Percentiles rank a stretch among this genome's conserved stretches.
These are phyloP conservation scores for Capsicum pubescens DNA, from an alignment of 257 asterid species.

Conservation along the genomic window DNA sequence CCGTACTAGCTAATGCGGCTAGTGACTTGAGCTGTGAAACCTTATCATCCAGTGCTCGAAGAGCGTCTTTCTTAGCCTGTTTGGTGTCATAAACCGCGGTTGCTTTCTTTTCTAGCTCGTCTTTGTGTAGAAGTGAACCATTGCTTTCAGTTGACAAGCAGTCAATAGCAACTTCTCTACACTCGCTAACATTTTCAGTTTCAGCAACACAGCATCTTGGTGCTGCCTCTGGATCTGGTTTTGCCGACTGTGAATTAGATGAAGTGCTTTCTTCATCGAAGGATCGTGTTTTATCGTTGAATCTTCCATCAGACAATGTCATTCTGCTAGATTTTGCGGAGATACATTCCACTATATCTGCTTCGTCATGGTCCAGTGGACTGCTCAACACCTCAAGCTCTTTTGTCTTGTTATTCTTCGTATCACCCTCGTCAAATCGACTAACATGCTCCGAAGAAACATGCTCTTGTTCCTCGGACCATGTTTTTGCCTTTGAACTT, in stretches of 20 bases:
- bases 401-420: too few species aligned
- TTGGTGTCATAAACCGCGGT: not conserved
- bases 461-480: too few species aligned
- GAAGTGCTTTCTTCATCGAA: too few species aligned
- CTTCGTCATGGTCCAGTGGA: too few species aligned
- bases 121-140: conserved; percentile 35
- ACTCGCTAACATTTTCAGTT: conserved; percentile 34
- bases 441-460: too few species aligned
- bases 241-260: not conserved
- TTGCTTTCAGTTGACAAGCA: conserved; percentile 26
- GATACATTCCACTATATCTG: too few species aligned
- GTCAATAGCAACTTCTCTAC: conserved; percentile 30
- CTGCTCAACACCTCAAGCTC: too few species aligned
- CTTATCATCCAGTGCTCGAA: conserved; percentile 35
- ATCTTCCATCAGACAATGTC: too few species aligned
- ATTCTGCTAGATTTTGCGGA: too few species aligned
- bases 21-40: conserved; percentile 34
- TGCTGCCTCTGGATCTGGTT: not conserved
- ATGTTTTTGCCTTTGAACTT: too few species aligned
- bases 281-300: too few species aligned
- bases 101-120: conserved; percentile 37
- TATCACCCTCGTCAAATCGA: too few species aligned
- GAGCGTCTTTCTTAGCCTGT: conserved; percentile 42
- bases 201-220: conserved; percentile 22
- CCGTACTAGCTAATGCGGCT: conserved; percentile 41